A percentile compares a stretch with the other conserved stretches of the same genome.
Evolutionary conservation across 116 monocot genomes (phyloP).

Genomic region (Papilionanthe hybrid): DNA sequence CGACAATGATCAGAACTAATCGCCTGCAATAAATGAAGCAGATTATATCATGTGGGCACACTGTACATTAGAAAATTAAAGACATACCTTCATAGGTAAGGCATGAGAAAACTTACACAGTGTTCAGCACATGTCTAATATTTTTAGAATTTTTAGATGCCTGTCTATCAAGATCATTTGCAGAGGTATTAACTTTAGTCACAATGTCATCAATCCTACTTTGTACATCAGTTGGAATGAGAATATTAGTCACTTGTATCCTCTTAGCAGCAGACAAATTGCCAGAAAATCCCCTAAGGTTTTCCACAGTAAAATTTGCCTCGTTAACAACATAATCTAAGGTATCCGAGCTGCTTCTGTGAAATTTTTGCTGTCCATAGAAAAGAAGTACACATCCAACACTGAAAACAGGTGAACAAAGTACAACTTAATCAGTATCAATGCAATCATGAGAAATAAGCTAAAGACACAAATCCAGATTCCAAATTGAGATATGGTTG

Average conservation of each 20-base stretch:
- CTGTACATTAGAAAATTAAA: not conserved
- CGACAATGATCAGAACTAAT: slow-evolving; percentile 49
- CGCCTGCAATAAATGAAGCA: slow-evolving; percentile 33
- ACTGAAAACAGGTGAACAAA: slow-evolving; percentile 18
- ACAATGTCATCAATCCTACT: slow-evolving; percentile 50
- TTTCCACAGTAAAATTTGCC: slow-evolving; percentile 53
- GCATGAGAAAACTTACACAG: slow-evolving; percentile 30
- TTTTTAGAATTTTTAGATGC: slow-evolving; percentile 46
- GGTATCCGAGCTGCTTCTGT: slow-evolving; percentile 59
- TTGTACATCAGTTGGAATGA: slow-evolving; percentile 44
- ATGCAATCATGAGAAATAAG: not conserved
- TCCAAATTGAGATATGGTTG: not conserved
- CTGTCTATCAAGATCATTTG: slow-evolving; percentile 30
- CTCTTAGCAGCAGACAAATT: slow-evolving; percentile 54
- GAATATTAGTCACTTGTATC: slow-evolving; percentile 40
- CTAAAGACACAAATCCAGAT: not conserved
- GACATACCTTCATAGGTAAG: not conserved
- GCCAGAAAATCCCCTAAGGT: slow-evolving; percentile 60
- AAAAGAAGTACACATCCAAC: slow-evolving; percentile 60
- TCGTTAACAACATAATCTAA: slow-evolving; percentile 66
- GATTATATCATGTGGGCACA: not conserved
- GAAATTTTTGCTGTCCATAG: slow-evolving; percentile 62
- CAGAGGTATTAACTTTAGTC: slow-evolving; percentile 52
- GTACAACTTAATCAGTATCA: not conserved
- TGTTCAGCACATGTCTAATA: slow-evolving; percentile 38